Evolutionary conservation across 352 stramenopile species (phyloP).

Genomic region (Phytophthora pisi): DNA sequence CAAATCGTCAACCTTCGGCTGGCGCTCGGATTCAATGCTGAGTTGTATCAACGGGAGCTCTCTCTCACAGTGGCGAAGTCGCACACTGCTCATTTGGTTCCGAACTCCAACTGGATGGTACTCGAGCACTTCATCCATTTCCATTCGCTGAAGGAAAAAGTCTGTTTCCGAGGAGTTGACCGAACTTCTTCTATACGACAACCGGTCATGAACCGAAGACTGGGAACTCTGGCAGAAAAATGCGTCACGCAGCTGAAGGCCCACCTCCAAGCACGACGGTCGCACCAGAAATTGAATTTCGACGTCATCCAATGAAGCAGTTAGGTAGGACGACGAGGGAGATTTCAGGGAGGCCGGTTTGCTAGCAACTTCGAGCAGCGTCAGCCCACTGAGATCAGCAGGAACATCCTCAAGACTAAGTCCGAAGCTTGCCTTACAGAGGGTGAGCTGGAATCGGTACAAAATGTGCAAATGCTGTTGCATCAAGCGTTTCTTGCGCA

Average conservation of each 20-base stretch:
- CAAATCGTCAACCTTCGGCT: slow-evolving; percentile 21
- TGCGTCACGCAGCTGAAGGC: slow-evolving; percentile 72
- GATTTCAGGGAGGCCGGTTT: slow-evolving; percentile 4
- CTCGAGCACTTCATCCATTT: slow-evolving; percentile 69
- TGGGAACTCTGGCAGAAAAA: slow-evolving; percentile 54
- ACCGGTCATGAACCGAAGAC: slow-evolving; percentile 17
- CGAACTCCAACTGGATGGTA: slow-evolving; percentile 63
- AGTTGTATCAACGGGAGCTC: slow-evolving; percentile 75
- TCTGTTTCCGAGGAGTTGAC: slow-evolving; percentile 36
- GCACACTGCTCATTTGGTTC: slow-evolving; percentile 78
- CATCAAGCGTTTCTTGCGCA: slow-evolving; percentile 26
- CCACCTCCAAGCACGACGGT: slow-evolving; percentile 66
- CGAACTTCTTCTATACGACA: slow-evolving; percentile 23
- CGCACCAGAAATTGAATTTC: slow-evolving; percentile 78
- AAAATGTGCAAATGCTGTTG: slow-evolving; percentile 72
- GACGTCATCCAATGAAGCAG: slow-evolving; percentile 67
- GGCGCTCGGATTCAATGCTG: slow-evolving; percentile 55
- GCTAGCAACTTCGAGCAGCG: slow-evolving; percentile 15
- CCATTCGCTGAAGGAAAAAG: slow-evolving; percentile 79
- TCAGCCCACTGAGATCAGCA: slow-evolving; percentile 15
- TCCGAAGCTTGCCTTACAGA: slow-evolving; percentile 59
- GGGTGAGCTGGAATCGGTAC: slow-evolving; percentile 76
- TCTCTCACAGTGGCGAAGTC: slow-evolving; percentile 68
- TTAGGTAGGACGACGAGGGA: slow-evolving; percentile 35
- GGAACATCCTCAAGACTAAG: slow-evolving; percentile 51